Evolutionary conservation across 129 eudicot species (phyloP), one percentile per base, ranked within the genome.

Genomic region (Chrysanthemum seticuspe): DNA sequence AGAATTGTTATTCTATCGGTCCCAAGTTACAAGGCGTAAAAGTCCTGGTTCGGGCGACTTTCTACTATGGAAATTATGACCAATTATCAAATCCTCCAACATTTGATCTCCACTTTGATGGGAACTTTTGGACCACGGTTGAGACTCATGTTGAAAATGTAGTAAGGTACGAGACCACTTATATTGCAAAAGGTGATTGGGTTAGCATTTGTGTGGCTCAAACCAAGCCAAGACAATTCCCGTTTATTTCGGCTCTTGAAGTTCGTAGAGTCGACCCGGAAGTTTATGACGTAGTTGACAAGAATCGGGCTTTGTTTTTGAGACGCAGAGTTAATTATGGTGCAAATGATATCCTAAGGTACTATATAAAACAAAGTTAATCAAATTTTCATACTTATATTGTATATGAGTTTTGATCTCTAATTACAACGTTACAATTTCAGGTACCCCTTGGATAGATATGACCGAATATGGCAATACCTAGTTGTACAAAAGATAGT

Each of bases 71-170:
- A 61, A 77, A 82, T 65, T 82, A 82, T 2, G 85, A 82, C 45
- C 13, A 62, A 15, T 59, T 76, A 65, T 67, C 79, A 4, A 77
- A 5, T 2, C 82, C 85, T 15, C 85, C 85, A 15, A 23, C 40
- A 8, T 82, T 82, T 14, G 79, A 77, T 68, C 76, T 82, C 59
- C 79, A 82, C 27, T 77, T 82, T 10, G 85, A 77, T n/a, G 85
- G 85, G 5, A 82, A 82, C 74, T 44, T 45, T 60, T 77, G 77
- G 79, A 29, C 76, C 10, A 62, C 68, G 2, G 74, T 82, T 25
- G 58, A 67, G 50, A 82, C 82, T 18, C 8, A 16, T 75, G 3
- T 2, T 18, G 40, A 62, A 14, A 13, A 71, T 40, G 9, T 34
- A 5, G 14, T 19, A 21, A 27, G 48, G 49, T 34, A 77, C n/a